Evolutionary conservation across 2,329 filamentous ascomycete species (phyloP).

Genomic region (Hirsutella rhossiliensis): DNA sequence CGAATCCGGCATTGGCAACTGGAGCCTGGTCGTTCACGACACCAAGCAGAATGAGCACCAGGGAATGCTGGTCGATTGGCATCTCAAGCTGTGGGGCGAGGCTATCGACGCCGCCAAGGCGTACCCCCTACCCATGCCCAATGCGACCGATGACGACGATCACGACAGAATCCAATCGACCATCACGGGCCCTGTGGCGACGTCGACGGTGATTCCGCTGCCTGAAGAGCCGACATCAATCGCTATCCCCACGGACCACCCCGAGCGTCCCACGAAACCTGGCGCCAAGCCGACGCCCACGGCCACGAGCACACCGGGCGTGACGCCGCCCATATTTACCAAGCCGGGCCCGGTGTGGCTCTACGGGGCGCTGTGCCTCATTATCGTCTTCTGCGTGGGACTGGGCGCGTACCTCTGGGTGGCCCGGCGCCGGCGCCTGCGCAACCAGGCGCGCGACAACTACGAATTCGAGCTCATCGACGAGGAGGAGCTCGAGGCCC

Average conservation of each 20-base stretch:
- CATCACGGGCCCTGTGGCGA: constrained; percentile 12
- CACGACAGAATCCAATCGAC: constrained; percentile 56
- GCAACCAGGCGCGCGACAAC: constrained; percentile 63
- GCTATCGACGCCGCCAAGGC: constrained; percentile 65
- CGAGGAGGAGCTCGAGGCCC: constrained; percentile 57
- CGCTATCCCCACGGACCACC: constrained; percentile 46
- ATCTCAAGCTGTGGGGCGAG: constrained; percentile 89
- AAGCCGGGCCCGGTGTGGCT: constrained; percentile 90
- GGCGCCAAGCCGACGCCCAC: constrained; percentile 18
- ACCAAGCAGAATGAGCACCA: constrained; percentile 62
- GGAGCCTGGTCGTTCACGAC: constrained; percentile 87
- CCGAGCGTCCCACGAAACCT: constrained; percentile 47
- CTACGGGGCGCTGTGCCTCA: constrained; percentile 73
- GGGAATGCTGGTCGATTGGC: constrained; percentile 83
- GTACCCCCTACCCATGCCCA: constrained; percentile 66
- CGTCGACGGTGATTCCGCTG: constrained; percentile 31
- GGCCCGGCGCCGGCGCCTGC: constrained; percentile 63
- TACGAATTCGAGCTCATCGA: constrained; percentile 94
- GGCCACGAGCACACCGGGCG: background rate
- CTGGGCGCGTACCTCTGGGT: constrained; percentile 74
- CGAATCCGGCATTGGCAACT: constrained; percentile 74
- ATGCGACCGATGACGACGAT: constrained; percentile 71
- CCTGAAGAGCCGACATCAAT: constrained; percentile 31
- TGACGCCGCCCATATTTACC: constrained; percentile 68
- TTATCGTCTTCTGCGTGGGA: constrained; percentile 69